These are phyloP conservation scores for Mycena sanguinolenta DNA, from an alignment of 768 basidiomycete species.

Conservation along the genomic window DNA sequence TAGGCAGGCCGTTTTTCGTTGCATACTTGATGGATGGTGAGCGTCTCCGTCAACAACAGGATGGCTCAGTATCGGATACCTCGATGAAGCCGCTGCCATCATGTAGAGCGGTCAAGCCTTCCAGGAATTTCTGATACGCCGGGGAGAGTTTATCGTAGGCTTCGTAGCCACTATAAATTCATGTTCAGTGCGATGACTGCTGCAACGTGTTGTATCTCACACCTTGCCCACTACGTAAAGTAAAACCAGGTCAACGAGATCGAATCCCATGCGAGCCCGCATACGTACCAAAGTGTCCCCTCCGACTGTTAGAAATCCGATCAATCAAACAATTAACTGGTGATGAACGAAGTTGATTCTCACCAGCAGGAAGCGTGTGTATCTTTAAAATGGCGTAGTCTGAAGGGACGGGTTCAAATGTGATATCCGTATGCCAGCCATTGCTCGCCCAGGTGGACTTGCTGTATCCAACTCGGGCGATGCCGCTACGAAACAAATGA, in stretches of 20 bases:
- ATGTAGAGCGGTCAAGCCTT: constrained; percentile 71
- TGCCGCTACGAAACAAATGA: constrained; percentile 47
- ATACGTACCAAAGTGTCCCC: constrained; percentile 59
- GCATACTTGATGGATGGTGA: constrained; percentile 45
- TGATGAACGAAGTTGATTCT: constrained; percentile 11
- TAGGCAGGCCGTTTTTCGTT: constrained; percentile 41
- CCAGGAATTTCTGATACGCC: constrained; percentile 64
- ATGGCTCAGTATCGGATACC: too few relatives aligned
- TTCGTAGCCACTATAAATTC: constrained; percentile 61
- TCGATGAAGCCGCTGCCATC: constrained; percentile 48
- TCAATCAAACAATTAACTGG: not conserved
- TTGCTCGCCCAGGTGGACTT: constrained; percentile 53
- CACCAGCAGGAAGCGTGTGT: constrained; percentile 54
- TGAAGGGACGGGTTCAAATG: constrained; percentile 71
- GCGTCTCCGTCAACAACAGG: not conserved
- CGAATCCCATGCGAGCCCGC: too few relatives aligned
- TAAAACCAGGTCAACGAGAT: not conserved
- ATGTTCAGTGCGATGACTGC: not conserved
- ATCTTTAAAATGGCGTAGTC: constrained; percentile 68
- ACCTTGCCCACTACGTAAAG: constrained; percentile 55
- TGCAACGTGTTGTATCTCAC: not conserved
- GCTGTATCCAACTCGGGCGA: constrained; percentile 51
- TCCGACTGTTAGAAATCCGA: constrained; percentile 43
- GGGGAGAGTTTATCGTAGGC: constrained; percentile 76
- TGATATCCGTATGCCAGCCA: constrained; percentile 71